These are phyloP conservation scores for Diplodia mutila DNA, from an alignment of 2,329 filamentous ascomycete species.

Conservation along the genomic window DNA sequence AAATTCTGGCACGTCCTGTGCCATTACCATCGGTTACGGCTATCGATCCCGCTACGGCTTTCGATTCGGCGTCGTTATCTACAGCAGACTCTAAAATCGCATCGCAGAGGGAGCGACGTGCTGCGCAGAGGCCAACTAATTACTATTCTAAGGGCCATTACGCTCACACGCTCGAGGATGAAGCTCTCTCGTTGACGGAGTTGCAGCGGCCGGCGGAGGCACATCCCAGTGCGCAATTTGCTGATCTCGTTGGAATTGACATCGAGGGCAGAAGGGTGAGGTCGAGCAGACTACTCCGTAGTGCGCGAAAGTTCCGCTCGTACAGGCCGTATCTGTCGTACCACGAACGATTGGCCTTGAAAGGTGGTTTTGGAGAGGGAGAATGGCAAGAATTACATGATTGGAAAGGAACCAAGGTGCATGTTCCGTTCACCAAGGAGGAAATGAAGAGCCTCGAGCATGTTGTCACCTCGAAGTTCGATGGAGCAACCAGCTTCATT, in stretches of 20 bases:
- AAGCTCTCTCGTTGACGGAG: slow-evolving; percentile 24
- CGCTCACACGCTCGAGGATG: slow-evolving; percentile 31
- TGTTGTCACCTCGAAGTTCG: slow-evolving; percentile 15
- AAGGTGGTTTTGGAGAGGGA: slow-evolving; percentile 25
- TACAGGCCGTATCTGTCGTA: slow-evolving; percentile 33
- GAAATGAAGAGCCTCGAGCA: slow-evolving; percentile 36
- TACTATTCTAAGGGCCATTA: slow-evolving; percentile 9
- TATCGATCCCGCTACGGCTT: no score
- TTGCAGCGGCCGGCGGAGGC: not conserved
- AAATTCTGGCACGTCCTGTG: not conserved
- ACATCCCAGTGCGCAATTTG: not conserved
- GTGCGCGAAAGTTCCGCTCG: not conserved
- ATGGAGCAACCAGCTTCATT: not conserved
- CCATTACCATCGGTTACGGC: not conserved
- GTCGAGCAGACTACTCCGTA: not conserved
- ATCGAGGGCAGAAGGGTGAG: not conserved
- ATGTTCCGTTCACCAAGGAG: slow-evolving; percentile 38
- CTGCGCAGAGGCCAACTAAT: not conserved
- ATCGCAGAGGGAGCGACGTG: slow-evolving; percentile 11
- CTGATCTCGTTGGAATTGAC: not conserved
- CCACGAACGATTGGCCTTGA: slow-evolving; percentile 32
- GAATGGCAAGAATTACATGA: slow-evolving; percentile 32
- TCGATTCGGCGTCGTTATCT: not conserved
- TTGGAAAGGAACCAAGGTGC: slow-evolving; percentile 39
- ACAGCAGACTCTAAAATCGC: not conserved